A percentile compares a stretch with the other conserved stretches of the same genome.
phyloP scores from a whole-genome alignment of 805 yeast species.

The Yarrowia sp. region DNA sequence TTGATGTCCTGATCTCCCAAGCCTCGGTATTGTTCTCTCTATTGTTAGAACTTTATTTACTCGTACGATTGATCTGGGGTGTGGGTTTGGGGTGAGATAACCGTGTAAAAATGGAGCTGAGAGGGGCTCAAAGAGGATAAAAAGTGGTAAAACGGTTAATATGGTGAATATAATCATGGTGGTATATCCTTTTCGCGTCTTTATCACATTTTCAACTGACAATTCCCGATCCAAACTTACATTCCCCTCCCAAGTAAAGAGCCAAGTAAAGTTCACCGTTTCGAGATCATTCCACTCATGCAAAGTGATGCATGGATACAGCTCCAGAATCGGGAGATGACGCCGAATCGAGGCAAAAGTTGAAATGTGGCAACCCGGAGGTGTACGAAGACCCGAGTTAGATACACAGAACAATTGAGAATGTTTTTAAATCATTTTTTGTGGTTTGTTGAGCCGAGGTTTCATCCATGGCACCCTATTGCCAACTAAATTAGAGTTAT shows the following conservation, averaged over 20 bases:
- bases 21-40: not conserved
- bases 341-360: not conserved
- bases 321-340: not conserved
- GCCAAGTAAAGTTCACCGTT: not conserved
- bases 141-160: no score
- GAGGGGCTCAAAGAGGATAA: not conserved
- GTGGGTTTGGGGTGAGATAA: no score
- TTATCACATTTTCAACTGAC: no score
- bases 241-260: no score
- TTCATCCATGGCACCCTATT: not conserved
- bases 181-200: no score
- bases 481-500: not conserved
- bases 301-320: not conserved
- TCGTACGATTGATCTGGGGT: not conserved
- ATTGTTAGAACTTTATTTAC: not conserved
- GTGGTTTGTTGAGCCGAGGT: no score
- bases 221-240: no score
- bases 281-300: not conserved
- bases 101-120: not conserved
- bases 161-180: no score
- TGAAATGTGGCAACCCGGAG: not conserved
- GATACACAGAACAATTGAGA: no score
- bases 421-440: no score
- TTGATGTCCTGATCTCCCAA: not conserved
- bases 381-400: no score